These are phyloP conservation scores for Wakefieldia striispora DNA, from an alignment of 768 basidiomycete species.

Conservation along the genomic window DNA sequence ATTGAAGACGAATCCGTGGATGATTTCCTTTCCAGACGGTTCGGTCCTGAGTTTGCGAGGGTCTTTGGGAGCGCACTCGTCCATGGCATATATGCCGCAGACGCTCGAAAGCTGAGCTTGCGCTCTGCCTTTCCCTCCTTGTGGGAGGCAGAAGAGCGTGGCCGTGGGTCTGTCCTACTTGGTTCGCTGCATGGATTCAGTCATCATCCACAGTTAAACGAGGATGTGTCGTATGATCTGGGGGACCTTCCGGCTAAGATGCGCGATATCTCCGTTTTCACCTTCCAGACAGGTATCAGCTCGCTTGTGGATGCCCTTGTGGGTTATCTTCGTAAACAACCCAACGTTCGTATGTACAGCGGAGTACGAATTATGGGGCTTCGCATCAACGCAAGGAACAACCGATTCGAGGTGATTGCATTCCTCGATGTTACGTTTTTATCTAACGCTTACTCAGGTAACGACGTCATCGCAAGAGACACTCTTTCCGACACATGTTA, in stretches of 20 bases:
- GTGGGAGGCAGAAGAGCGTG: constrained; percentile 65
- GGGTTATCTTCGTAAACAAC: constrained; percentile 38
- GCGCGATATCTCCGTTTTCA: constrained; percentile 71
- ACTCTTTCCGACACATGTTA: constrained; percentile 57
- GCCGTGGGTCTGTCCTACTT: constrained; percentile 66
- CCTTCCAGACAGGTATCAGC: constrained; percentile 74
- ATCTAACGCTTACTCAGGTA: constrained; percentile 27
- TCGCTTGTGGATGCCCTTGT: constrained; percentile 61
- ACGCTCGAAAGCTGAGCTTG: constrained; percentile 71
- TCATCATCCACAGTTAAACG: neutral
- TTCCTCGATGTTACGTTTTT: neutral
- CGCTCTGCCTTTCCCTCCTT: constrained; percentile 74
- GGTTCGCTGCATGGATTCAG: constrained; percentile 45
- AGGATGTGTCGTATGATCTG: constrained; percentile 39
- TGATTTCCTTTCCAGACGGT: constrained; percentile 68
- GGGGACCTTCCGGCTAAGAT: constrained; percentile 50
- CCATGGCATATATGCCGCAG: constrained; percentile 92
- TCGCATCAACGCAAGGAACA: constrained; percentile 29
- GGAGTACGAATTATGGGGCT: constrained; percentile 41
- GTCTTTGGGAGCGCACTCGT: constrained; percentile 77
- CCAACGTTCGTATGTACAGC: constrained; percentile 59
- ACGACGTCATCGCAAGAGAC: constrained; percentile 32
- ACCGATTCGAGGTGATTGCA: constrained; percentile 45
- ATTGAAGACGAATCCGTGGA: constrained; percentile 78
- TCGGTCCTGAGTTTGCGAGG: constrained; percentile 70